phyloP scores from a whole-genome alignment of 2,329 filamentous ascomycete genomes.

The Huntiella bhutanensis region DNA sequence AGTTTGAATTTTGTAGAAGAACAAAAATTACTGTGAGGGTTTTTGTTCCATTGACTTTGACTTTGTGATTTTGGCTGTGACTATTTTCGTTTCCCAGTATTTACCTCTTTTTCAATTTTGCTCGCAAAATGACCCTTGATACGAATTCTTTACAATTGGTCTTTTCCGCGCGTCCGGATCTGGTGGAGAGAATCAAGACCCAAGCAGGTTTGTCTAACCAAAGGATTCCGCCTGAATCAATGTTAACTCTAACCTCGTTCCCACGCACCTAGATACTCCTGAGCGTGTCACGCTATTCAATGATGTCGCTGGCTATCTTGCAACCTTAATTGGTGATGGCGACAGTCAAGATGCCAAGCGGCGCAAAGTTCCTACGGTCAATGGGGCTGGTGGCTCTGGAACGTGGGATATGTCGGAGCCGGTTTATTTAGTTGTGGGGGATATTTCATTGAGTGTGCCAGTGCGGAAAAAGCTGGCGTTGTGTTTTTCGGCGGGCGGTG shows the following conservation, averaged over 20 bases:
- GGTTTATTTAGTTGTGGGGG: slow-evolving; percentile 41
- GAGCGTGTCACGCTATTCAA: slow-evolving; percentile 34
- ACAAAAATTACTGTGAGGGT: no score
- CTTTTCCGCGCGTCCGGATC: background rate
- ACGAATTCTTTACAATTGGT: no score
- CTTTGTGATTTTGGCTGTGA: no score
- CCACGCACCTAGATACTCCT: slow-evolving; percentile 26
- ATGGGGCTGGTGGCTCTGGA: slow-evolving; percentile 21
- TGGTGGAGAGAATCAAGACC: background rate
- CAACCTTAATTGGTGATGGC: slow-evolving; percentile 24
- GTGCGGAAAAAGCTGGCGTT: slow-evolving; percentile 50
- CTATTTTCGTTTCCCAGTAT: no score
- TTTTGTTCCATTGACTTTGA: no score
- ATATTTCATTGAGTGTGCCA: slow-evolving; percentile 47
- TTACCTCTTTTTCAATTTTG: no score
- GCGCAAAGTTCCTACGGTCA: slow-evolving; percentile 27
- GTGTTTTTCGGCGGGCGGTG: slow-evolving; percentile 38
- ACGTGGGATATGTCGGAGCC: slow-evolving; percentile 21
- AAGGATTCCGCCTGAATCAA: background rate
- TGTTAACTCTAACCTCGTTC: background rate
- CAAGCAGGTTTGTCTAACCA: background rate
- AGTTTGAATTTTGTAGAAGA: no score
- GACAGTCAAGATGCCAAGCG: slow-evolving; percentile 32
- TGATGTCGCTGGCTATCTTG: slow-evolving; percentile 31
- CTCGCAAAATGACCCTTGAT: no score